Evolutionary conservation across 768 basidiomycete species (phyloP), one percentile per base, ranked within the genome.

Genomic region (Tylopilus rubrobrunneus): DNA sequence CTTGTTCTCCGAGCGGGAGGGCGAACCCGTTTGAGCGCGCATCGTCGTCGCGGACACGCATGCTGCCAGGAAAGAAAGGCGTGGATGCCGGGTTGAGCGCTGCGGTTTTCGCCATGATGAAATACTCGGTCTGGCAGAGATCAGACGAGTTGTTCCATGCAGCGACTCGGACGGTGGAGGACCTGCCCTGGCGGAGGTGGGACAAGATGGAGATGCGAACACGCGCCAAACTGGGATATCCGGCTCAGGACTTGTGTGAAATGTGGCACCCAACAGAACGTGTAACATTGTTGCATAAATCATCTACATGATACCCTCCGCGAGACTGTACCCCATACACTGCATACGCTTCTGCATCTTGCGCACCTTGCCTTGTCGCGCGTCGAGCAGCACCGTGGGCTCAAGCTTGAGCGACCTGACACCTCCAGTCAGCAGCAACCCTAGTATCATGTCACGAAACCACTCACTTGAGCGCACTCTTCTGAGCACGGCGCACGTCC

Each of bases 71-170:
- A 69, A 89, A 89, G 79, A 92, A 92, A 48, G 89, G 89, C 68
- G 84, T 84, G 54, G 89, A 92, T 57, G 87, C 78, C 59, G 89
- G 88, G 71, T 91, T 90, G 62, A 91, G 75, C 55, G 86, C 78
- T 64, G 81, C 85, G 63, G 83, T 87, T 78, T 82, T 84, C 57
- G 86, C 84, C 85, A 89, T 59, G 37, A n/a, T 17, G 37, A 17
- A 37, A n/a, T 4, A 15, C 34, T 14, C 19, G 36, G 36, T 37
- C 36, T 15, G 15, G 15, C 36, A 11, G 37, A n/a, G 37, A n/a
- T 34, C 34, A 31, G 34, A 34, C 31, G 31, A 31, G 31, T 31
- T 31, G 11, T 8, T 34, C 34, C 34, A 34, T 34, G 14, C 34
- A 34, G 34, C 34, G 14, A 19, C 19, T 19, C 19, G 19, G 19